Conservation (phyloP, 768 basidiomycete genomes). For the Trametes elegans region DNA sequence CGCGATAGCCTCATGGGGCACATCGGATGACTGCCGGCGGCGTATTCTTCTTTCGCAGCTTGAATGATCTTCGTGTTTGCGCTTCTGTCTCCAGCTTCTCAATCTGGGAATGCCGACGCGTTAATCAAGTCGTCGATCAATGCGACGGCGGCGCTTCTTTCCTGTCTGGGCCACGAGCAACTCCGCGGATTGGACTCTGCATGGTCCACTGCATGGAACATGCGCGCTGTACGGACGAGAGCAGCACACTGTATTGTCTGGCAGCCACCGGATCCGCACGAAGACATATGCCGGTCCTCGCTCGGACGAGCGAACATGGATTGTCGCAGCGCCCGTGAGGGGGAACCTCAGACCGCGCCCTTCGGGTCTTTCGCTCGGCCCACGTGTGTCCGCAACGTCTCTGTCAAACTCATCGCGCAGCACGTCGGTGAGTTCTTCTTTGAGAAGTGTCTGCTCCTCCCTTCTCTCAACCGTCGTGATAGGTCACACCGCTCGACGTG, state of each 20-base stretch:
- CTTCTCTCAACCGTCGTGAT: constrained; percentile 13
- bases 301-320: background rate
- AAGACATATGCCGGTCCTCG: background rate
- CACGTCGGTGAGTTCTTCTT: constrained; percentile 18
- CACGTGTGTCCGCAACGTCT: constrained; percentile 14
- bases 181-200: background rate
- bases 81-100: constrained; percentile 10
- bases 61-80: constrained; percentile 4
- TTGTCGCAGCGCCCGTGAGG: background rate
- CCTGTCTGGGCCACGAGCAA: background rate
- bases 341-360: background rate
- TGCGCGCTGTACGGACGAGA: background rate
- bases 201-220: background rate
- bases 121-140: constrained; percentile 13
- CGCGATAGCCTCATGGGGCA: constrained; percentile 13
- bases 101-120: background rate
- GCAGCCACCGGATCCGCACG: background rate
- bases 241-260: background rate
- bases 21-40: background rate
- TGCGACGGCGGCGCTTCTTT: constrained; percentile 1
- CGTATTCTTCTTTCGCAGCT: background rate
- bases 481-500: constrained; percentile 9
- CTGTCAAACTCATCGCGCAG: constrained; percentile 12
- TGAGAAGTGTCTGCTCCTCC: constrained; percentile 4
- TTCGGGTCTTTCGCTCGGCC: constrained; percentile 6